Conservation (phyloP, 2,329 filamentous ascomycete genomes). For the Epicoccum sorghinum region DNA sequence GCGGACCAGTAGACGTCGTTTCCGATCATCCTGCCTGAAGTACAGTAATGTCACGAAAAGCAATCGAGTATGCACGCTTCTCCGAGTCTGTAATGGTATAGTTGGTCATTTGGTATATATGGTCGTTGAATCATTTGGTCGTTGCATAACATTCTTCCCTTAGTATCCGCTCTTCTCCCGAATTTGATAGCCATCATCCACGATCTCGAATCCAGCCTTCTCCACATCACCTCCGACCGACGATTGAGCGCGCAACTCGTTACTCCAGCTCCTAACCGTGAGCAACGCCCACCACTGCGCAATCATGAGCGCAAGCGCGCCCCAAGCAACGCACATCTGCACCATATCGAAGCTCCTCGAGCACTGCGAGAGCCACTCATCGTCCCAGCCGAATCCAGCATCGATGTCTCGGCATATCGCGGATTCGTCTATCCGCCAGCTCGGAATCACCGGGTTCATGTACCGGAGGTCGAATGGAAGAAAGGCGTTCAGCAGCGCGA, state of each 20-base stretch:
- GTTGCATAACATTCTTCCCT: slow-evolving; percentile 12
- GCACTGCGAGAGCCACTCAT: slow-evolving; percentile 38
- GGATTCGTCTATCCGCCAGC: slow-evolving; percentile 27
- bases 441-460: slow-evolving; percentile 30
- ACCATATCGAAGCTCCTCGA: slow-evolving; percentile 30
- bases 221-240: slow-evolving; percentile 20
- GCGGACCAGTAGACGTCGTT: not conserved
- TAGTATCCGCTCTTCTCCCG: slow-evolving; percentile 17
- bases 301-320: slow-evolving; percentile 32
- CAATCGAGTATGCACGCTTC: not conserved
- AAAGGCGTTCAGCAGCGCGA: slow-evolving; percentile 33
- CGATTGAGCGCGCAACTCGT: slow-evolving; percentile 16
- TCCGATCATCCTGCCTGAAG: not conserved
- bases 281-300: slow-evolving; percentile 46
- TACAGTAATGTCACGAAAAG: not conserved
- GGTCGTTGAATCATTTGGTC: slow-evolving; percentile 12
- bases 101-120: not conserved
- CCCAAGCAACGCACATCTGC: slow-evolving; percentile 28
- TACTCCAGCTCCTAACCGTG: slow-evolving; percentile 38
- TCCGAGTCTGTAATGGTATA: no score
- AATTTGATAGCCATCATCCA: slow-evolving; percentile 1
- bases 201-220: slow-evolving; percentile 16
- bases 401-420: slow-evolving; percentile 37
- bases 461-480: slow-evolving; percentile 28
- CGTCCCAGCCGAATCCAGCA: slow-evolving; percentile 36